Base-by-base conservation (phyloP, 2,329 filamentous ascomycete species). In the Cladophialophora immunda region DNA sequence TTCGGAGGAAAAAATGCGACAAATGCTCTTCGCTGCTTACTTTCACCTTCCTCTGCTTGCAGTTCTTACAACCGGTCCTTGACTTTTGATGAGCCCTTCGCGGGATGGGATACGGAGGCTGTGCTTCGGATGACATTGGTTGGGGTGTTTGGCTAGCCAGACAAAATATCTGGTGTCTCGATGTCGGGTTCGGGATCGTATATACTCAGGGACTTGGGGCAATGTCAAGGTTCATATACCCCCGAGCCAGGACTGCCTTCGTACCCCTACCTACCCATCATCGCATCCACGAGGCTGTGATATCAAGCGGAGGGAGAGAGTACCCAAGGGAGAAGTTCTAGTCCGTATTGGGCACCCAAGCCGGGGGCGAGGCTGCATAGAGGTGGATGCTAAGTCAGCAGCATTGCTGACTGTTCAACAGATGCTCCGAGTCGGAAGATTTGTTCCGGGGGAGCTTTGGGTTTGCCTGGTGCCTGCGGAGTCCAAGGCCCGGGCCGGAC, bases 11-110 rank as follows among this genome's bases (percentile, higher is more conserved):
- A 27, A 29, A 29, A 19, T 19, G 34, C 9, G 8, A 7, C 29
- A 8, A 4, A 38, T 56, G 9, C 3, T 25, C n/a, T 50, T 50
- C 2, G 3, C 3, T 8, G 8, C 52, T 41, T 36, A 62, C 60
- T 30, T 62, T 62, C 11, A 62, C 60, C 9, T 62, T 62, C 22
- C 60, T 62, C 36, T 36, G 34, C 15, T 62, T 62, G 25, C 60
- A 56, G 29, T 62, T 62, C 52, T 41, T 54, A 17, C 60, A 62
- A 6, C 60, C 60, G 1, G 50, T 62, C 17, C 53, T 34, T 1
- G 41, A 53, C 34, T 62, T 62, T 36, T 41, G 50, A 45, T 62
- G 60, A 5, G 50, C 32, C 22, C 60, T 30, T 19, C 60, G 50
- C 8, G 60, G 50, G 47, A 34, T 22, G 7, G 60, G 60, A 25